Percentiles rank a stretch among this genome's conserved stretches.
These are phyloP conservation scores for Trifolium pratense DNA, from an alignment of 306 rosid species.

Conservation along the genomic window DNA sequence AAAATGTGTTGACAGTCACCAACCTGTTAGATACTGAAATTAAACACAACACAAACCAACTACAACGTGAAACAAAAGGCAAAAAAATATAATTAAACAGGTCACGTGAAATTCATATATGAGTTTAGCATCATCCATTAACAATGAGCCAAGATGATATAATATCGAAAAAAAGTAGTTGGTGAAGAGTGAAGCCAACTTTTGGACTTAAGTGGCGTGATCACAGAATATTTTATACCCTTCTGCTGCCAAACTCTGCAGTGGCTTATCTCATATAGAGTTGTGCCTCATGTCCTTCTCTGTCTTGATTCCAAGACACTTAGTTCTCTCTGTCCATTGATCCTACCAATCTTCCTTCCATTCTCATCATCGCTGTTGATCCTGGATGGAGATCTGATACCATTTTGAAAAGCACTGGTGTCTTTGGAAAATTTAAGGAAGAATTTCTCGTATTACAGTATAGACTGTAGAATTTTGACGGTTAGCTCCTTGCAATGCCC, in stretches of 20 bases:
- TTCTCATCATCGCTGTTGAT: neutral
- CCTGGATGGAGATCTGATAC: neutral
- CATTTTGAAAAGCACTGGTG: neutral
- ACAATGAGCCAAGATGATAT: slow-evolving; percentile 15
- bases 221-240: neutral
- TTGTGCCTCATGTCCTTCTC: neutral
- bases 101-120: neutral
- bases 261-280: neutral
- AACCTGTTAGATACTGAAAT: neutral
- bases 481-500: neutral
- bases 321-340: neutral
- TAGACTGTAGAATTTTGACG: neutral
- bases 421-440: neutral
- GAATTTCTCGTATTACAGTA: neutral
- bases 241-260: neutral
- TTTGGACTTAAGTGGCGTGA: slow-evolving; percentile 5
- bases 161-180: slow-evolving; percentile 2
- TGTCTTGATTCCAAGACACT: neutral
- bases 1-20: slow-evolving; percentile 33
- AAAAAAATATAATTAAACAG: neutral
- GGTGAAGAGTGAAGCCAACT: neutral
- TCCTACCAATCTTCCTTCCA: neutral
- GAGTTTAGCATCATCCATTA: neutral
- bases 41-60: too few species aligned
- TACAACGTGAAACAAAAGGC: too few species aligned